Evolutionary conservation across 371 early-diverging fungal genomes (phyloP).

Genomic region (Chytridium lagenaria): DNA sequence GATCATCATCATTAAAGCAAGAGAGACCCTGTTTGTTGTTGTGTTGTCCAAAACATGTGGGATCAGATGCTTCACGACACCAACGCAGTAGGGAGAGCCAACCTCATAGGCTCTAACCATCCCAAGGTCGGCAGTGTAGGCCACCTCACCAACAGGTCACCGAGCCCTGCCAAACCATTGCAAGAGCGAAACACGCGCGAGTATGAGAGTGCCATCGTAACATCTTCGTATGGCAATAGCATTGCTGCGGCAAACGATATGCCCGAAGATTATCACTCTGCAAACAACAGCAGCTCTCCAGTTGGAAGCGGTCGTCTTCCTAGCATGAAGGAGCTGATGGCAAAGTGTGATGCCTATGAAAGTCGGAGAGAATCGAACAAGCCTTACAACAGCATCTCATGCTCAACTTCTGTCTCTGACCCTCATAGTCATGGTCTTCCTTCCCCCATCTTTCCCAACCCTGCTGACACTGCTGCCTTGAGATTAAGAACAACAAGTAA

Average conservation of each 20-base stretch:
- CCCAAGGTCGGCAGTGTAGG: constrained; percentile 4
- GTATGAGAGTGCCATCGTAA: neutral
- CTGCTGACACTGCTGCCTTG: neutral
- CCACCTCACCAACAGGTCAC: neutral
- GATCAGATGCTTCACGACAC: neutral
- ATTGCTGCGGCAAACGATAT: neutral
- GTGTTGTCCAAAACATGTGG: too few species aligned
- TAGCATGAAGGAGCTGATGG: constrained; percentile 15
- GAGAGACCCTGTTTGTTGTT: too few species aligned
- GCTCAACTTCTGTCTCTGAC: neutral
- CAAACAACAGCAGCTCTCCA: neutral
- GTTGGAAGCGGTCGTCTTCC: constrained; percentile 4
- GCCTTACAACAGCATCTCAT: neutral
- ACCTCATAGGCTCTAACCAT: neutral
- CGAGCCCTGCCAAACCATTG: neutral
- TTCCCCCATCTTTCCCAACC: neutral
- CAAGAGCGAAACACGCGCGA: neutral
- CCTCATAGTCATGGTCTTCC: neutral
- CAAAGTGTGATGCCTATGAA: neutral
- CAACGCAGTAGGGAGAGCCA: too few species aligned
- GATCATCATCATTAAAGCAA: too few species aligned
- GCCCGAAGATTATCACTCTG: neutral
- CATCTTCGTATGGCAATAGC: too few species aligned
- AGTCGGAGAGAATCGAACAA: neutral
- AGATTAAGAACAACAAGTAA: neutral